Evolutionary conservation across 148 eudicot genomes (phyloP).

Genomic region (Vaccinium corymbosum): DNA sequence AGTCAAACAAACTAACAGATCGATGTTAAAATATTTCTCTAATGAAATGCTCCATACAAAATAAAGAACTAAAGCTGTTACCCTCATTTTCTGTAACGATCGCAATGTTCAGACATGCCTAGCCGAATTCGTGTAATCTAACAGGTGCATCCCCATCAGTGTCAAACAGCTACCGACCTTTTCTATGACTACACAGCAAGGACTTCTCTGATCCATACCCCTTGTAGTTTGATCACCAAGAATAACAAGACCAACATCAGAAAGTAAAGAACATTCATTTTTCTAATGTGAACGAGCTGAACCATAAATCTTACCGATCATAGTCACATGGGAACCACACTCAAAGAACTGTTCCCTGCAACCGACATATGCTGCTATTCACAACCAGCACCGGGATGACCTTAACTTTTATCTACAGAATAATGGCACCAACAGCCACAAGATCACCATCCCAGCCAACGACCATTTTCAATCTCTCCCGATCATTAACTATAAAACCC

Average conservation of each 20-base stretch:
- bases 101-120: neutral
- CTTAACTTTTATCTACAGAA: conserved; percentile 25
- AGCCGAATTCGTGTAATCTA: conserved; percentile 10
- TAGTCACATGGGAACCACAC: neutral
- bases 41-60: conserved; percentile 12
- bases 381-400: conserved; percentile 15
- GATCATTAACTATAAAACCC: conserved; percentile 47
- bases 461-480: conserved; percentile 37
- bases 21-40: neutral
- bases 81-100: conserved; percentile 23
- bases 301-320: conserved; percentile 7
- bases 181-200: conserved; percentile 2
- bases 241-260: conserved; percentile 11
- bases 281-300: neutral
- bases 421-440: conserved; percentile 39
- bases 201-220: neutral
- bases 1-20: conserved; percentile 16
- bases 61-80: conserved; percentile 22
- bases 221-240: neutral
- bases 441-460: conserved; percentile 33
- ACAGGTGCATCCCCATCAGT: conserved; percentile 9
- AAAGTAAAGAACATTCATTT: neutral
- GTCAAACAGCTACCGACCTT: conserved; percentile 20
- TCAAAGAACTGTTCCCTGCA: conserved; percentile 13
- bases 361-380: conserved; percentile 7